A percentile compares a stretch with the other conserved stretches of the same genome.
These are phyloP conservation scores for Apophysomyces ossiformis DNA, from an alignment of 371 early-diverging fungal genomes.

Conservation along the genomic window DNA sequence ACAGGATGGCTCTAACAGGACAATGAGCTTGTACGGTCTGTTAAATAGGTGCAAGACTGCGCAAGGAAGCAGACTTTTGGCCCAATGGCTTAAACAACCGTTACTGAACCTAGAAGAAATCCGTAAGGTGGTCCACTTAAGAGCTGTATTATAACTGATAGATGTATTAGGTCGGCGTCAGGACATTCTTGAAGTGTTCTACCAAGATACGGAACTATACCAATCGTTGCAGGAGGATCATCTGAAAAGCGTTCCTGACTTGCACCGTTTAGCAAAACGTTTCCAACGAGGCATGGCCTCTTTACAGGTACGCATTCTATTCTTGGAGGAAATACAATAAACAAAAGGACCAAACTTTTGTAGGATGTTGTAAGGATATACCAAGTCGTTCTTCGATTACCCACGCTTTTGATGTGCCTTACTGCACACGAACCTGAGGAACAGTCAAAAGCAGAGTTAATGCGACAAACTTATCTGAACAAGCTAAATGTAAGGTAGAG, in stretches of 20 bases:
- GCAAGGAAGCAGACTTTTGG: conserved; percentile 87
- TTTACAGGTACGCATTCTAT: conserved; percentile 57
- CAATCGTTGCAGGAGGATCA: conserved; percentile 77
- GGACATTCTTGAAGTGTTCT: conserved; percentile 79
- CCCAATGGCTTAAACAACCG: conserved; percentile 96
- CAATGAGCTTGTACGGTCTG: conserved; percentile 84
- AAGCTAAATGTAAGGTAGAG: conserved; percentile 17
- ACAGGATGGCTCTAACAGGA: conserved; percentile 79
- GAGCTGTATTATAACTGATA: background rate
- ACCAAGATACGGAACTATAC: conserved; percentile 69
- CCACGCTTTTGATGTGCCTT: conserved; percentile 66
- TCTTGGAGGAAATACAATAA: background rate
- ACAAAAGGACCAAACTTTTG: conserved; percentile 12
- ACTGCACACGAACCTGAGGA: conserved; percentile 45
- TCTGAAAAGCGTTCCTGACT: conserved; percentile 85
- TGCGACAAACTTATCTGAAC: conserved; percentile 28
- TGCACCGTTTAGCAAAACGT: conserved; percentile 83
- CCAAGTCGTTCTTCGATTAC: conserved; percentile 83
- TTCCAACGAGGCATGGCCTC: conserved; percentile 82
- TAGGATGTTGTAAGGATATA: conserved; percentile 90
- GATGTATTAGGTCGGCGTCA: conserved; percentile 66
- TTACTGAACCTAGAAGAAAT: conserved; percentile 78
- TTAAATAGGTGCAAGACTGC: conserved; percentile 91
- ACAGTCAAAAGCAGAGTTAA: conserved; percentile 20
- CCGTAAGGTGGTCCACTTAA: conserved; percentile 34